Evolutionary conservation across 352 stramenopile genomes (phyloP), one percentile per base, ranked within the genome.

Genomic region (Plasmopara halstedii): DNA sequence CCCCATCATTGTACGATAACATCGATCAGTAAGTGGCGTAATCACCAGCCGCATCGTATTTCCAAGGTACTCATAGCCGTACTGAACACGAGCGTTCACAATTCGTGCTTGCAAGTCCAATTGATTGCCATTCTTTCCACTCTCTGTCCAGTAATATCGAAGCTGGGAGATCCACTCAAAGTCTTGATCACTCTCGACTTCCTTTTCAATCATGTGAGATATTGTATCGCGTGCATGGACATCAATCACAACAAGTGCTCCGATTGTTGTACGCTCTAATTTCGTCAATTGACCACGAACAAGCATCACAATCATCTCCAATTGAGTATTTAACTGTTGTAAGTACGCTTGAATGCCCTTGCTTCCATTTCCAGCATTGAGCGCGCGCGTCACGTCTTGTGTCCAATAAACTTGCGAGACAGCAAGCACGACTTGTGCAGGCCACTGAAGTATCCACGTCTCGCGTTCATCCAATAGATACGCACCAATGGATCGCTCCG

Each of bases 381-480:
- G 15, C 3, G 88, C 80, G 17, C 73, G 58, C 3, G 88, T 94
- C 9, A 97, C 88, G 42, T 97, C 84, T 34, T 90, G 72, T 1
- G 93, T 98, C 93, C 93, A 98, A 56, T 95, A 97, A 7, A 97
- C 82, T 50, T 96, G 85, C 3, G 78, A 95, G 2, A 85, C 85
- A 4, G 81, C 92, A 2, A 98, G 65, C 4, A 98, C 87, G 18
- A 97, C 88, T 61, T 98, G 93, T 0, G 88, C 93, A 5, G 92
- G 91, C 92, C 91, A 98, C 19, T 95, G 70, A 1, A 98, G 64
- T 40, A 96, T 90, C 93, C 93, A 98, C 17, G 79, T 46, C 41
- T 94, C 85, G 10, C 94, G 79, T 6, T 62, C 32, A 40, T 86
- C 70, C 6, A 63, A 52, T 19, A 72, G 63, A 60, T 98, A 98